Percentiles rank a stretch among this genome's conserved stretches.
phyloP scores from a whole-genome alignment of 805 yeast genomes.

The Monosporozyma yasuniensis region DNA sequence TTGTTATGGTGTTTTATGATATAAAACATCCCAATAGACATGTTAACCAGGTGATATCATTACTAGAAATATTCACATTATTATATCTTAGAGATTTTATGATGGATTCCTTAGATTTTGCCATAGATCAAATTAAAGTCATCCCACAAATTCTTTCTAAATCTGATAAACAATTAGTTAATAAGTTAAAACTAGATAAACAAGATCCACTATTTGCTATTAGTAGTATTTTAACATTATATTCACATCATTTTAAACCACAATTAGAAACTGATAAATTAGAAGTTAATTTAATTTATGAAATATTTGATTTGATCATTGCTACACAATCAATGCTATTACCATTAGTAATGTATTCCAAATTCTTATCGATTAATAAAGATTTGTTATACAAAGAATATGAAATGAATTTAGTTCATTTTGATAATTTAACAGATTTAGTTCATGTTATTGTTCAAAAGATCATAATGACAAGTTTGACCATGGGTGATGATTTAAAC shows the following conservation, averaged over 20 bases:
- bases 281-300: constrained; percentile 33
- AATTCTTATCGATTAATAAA: constrained; percentile 42
- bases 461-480: constrained; percentile 8
- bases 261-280: not conserved
- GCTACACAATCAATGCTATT: constrained; percentile 45
- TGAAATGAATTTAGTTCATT: constrained; percentile 14
- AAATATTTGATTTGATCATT: constrained; percentile 63
- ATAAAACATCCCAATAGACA: not conserved
- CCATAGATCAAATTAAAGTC: constrained; percentile 55
- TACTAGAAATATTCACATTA: constrained; percentile 50
- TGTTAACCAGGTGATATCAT: constrained; percentile 29
- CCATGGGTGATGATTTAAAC: not conserved
- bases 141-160: constrained; percentile 52
- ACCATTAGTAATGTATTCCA: constrained; percentile 52
- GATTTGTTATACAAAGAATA: constrained; percentile 33
- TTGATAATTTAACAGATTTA: constrained; percentile 29
- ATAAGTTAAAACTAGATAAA: constrained; percentile 28
- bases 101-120: constrained; percentile 58
- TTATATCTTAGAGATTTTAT: constrained; percentile 73
- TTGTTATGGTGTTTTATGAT: constrained; percentile 43
- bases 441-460: constrained; percentile 36
- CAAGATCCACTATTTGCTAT: constrained; percentile 60
- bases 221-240: constrained; percentile 69
- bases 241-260: constrained; percentile 56
- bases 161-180: constrained; percentile 39